Evolutionary conservation across 2,329 filamentous ascomycete genomes (phyloP).

Genomic region (Monosporascus sp.): DNA sequence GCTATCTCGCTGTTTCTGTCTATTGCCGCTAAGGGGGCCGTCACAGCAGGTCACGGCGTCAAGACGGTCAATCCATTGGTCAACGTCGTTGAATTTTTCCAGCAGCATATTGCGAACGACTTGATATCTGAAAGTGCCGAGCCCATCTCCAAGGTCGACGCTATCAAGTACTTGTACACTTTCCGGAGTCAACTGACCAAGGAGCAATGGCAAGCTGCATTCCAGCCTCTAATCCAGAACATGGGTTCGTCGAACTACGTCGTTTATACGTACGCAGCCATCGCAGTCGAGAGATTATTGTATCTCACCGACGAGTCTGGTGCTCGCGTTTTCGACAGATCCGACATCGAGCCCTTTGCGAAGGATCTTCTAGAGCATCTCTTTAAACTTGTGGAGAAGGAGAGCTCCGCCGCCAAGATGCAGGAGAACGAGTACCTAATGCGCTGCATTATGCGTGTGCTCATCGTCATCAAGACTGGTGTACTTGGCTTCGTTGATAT

Average conservation of each 20-base stretch:
- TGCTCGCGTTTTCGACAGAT: constrained; percentile 72
- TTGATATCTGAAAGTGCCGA: constrained; percentile 67
- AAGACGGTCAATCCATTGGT: constrained; percentile 84
- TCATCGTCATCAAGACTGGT: constrained; percentile 87
- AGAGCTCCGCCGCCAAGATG: constrained; percentile 80
- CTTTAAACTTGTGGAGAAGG: constrained; percentile 85
- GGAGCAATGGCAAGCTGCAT: constrained; percentile 84
- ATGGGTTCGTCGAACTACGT: constrained; percentile 88
- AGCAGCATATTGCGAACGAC: constrained; percentile 86
- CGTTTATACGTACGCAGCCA: constrained; percentile 94
- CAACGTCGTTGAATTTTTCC: constrained; percentile 91
- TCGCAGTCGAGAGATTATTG: constrained; percentile 89
- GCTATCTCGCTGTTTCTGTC: constrained; percentile 96
- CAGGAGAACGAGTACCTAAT: constrained; percentile 99
- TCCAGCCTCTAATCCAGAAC: constrained; percentile 86
- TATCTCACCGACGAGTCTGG: constrained; percentile 74
- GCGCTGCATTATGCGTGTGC: constrained; percentile 95
- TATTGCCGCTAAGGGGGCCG: constrained; percentile 84
- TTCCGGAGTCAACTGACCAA: constrained; percentile 93
- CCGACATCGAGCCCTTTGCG: constrained; percentile 73
- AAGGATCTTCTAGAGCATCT: constrained; percentile 85
- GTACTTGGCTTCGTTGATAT: constrained; percentile 68
- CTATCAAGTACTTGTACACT: constrained; percentile 95
- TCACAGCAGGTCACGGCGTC: constrained; percentile 84
- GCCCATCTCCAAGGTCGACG: constrained; percentile 91